Conservation (phyloP, 176 grass and related monocot species). For the Hordeum marinum region DNA sequence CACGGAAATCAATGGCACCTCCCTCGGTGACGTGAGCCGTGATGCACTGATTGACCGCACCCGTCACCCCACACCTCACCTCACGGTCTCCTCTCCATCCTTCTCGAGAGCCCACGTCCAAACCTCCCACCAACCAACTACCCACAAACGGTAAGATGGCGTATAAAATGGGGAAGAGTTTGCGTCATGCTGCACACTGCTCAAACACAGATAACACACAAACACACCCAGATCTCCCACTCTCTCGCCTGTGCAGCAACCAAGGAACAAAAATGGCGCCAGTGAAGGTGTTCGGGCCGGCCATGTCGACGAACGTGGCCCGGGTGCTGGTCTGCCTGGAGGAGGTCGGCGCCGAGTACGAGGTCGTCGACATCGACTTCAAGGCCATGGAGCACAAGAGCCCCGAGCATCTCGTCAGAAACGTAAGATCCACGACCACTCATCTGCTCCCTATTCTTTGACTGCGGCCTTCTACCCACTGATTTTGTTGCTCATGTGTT, state of each 20-base stretch:
- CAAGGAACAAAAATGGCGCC: neutral
- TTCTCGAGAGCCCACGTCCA: neutral
- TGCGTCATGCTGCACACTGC: neutral
- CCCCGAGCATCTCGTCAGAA: conserved; percentile 38
- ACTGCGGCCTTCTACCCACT: too few relatives aligned
- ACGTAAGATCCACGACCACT: neutral
- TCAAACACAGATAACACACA: neutral
- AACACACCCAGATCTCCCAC: neutral
- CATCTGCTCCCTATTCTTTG: too few relatives aligned
- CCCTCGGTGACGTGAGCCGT: neutral
- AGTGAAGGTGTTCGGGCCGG: conserved; percentile 39
- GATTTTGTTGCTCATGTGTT: too few relatives aligned
- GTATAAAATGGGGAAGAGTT: neutral
- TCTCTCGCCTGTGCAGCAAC: neutral
- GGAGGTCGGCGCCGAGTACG: conserved; percentile 41
- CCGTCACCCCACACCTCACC: neutral
- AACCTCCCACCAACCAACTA: neutral
- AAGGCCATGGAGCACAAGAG: neutral
- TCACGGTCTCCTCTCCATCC: neutral
- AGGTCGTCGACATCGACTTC: conserved; percentile 19
- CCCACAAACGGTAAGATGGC: neutral
- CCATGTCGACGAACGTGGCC: conserved; percentile 7
- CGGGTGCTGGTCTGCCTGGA: conserved; percentile 47
- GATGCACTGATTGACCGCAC: neutral
- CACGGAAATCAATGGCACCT: neutral